Conservation (phyloP, 2,329 filamentous ascomycete species). For the Graphiopsis chlorocephala region DNA sequence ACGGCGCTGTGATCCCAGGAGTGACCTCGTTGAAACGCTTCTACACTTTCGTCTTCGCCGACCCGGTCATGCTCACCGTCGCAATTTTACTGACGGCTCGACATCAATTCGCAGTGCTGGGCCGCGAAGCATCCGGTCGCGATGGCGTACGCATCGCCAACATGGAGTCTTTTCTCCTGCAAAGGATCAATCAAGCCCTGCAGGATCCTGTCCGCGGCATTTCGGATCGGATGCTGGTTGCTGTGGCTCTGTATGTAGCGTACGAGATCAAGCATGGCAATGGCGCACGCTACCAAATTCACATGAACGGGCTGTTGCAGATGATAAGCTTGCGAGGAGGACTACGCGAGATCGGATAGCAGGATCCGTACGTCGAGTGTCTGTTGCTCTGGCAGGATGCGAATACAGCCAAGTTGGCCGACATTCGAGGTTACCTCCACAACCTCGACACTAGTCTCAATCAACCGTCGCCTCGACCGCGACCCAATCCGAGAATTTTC, state of each 20-base stretch:
- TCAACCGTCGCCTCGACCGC: not conserved
- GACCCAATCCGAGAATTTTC: not conserved
- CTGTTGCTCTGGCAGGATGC: conserved; percentile 1
- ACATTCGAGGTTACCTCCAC: not conserved
- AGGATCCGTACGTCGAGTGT: conserved; percentile 8
- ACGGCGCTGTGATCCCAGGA: not conserved
- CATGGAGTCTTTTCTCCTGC: conserved; percentile 12
- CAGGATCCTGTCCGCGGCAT: conserved; percentile 15
- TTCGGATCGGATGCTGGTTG: conserved; percentile 17
- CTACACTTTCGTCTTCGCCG: conserved; percentile 2
- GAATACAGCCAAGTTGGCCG: not conserved
- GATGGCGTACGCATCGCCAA: not conserved
- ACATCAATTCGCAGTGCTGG: not conserved
- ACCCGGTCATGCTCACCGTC: not conserved
- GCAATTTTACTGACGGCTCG: conserved; percentile 1
- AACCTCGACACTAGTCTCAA: not conserved
- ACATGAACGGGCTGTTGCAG: conserved; percentile 18
- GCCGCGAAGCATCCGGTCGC: not conserved
- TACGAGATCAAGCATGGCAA: conserved; percentile 19
- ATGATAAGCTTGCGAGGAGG: conserved; percentile 19
- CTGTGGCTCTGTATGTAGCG: conserved; percentile 18
- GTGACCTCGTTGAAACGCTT: not conserved
- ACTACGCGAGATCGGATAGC: conserved; percentile 6
- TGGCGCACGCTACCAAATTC: conserved; percentile 16
- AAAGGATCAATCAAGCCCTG: conserved; percentile 18